phyloP scores from a whole-genome alignment of 768 basidiomycete genomes.

The Tricholoma matsutake region DNA sequence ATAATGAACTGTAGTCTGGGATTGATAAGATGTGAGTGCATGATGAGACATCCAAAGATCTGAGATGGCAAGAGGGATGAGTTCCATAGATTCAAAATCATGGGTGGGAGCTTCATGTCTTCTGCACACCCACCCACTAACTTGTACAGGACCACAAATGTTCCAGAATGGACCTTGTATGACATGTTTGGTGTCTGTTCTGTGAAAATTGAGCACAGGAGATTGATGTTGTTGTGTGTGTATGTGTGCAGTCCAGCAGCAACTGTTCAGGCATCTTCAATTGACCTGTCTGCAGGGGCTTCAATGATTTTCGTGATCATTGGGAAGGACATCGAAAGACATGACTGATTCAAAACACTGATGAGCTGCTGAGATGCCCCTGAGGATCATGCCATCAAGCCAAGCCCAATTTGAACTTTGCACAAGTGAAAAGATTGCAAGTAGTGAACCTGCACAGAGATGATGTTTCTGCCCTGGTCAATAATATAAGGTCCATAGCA shows the following conservation, averaged over 20 bases:
- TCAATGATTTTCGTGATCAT: not conserved
- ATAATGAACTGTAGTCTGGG: not conserved
- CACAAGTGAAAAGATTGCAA: no score
- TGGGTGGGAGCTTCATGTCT: not conserved
- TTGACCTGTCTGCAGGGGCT: not conserved
- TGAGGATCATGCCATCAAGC: no score
- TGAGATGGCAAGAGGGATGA: not conserved
- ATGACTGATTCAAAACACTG: not conserved
- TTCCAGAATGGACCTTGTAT: not conserved
- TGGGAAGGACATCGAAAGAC: not conserved
- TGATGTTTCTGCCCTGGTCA: not conserved
- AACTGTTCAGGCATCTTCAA: not conserved
- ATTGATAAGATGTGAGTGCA: no score
- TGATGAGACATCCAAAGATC: not conserved
- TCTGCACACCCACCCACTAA: not conserved
- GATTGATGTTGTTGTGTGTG: not conserved
- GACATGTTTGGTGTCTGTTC: not conserved
- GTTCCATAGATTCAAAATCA: not conserved
- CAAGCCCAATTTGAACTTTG: no score
- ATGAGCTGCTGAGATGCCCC: no score
- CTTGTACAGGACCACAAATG: not conserved
- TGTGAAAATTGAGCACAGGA: not conserved
- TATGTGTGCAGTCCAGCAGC: not conserved
- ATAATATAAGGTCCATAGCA: not conserved
- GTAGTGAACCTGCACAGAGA: no score